Evolutionary conservation across 2,329 filamentous ascomycete genomes (phyloP).

Genomic region (Aspergillus fructus): DNA sequence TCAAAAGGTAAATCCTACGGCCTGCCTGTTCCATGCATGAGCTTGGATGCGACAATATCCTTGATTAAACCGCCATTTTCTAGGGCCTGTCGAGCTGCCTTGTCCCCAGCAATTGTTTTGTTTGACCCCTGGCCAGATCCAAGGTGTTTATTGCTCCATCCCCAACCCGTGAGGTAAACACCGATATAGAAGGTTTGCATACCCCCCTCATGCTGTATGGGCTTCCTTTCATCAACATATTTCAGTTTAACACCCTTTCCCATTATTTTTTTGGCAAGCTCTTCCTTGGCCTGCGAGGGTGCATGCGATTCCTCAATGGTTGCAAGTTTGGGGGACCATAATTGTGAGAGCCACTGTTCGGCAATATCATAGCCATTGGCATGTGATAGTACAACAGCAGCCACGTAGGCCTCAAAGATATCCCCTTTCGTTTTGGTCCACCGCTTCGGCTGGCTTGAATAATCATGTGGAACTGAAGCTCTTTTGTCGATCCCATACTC

Average conservation of each 20-base stretch:
- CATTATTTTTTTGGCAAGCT: conserved; percentile 54
- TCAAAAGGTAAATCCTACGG: not conserved
- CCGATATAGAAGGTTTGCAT: conserved; percentile 45
- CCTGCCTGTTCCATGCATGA: not conserved
- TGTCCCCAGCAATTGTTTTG: conserved; percentile 46
- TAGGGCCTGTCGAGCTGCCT: conserved; percentile 44
- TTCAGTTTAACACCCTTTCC: conserved; percentile 59
- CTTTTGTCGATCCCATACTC: conserved; percentile 69
- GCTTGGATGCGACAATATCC: not conserved
- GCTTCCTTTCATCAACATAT: conserved; percentile 53
- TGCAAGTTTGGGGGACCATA: conserved; percentile 70
- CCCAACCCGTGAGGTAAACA: conserved; percentile 50
- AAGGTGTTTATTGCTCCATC: conserved; percentile 44
- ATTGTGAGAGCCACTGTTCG: conserved; percentile 68
- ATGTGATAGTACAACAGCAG: conserved; percentile 71
- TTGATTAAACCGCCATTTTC: conserved; percentile 39
- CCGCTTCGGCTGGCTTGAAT: conserved; percentile 50
- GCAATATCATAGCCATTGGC: conserved; percentile 62
- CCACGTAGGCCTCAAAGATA: conserved; percentile 88
- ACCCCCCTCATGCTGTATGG: conserved; percentile 34
- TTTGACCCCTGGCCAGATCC: conserved; percentile 46
- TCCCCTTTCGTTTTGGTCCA: conserved; percentile 76
- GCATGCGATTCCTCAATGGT: conserved; percentile 25
- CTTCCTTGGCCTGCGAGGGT: conserved; percentile 52
- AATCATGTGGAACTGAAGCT: conserved; percentile 56